Conservation (phyloP, 495 filamentous ascomycete species). For the Astrothelium subdiscretum region DNA sequence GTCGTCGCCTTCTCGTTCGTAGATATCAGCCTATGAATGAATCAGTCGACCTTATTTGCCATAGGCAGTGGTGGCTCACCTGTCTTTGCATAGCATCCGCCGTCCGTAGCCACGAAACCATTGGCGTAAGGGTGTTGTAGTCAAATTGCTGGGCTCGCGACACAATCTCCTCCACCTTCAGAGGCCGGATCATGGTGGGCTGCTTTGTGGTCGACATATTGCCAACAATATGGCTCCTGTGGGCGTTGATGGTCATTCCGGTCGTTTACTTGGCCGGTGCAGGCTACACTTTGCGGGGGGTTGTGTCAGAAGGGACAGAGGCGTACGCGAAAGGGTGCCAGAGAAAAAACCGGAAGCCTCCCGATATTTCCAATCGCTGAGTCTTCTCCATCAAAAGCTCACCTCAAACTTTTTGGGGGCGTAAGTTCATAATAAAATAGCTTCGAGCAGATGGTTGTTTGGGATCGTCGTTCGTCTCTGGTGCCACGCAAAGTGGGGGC, state of each 20-base stretch:
- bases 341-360: too few species aligned
- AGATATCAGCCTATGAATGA: slow-evolving; percentile 52
- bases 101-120: slow-evolving; percentile 74
- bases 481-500: too few species aligned
- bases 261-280: background rate
- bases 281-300: too few species aligned
- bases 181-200: slow-evolving; percentile 31
- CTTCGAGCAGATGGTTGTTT: too few species aligned
- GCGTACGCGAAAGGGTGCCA: too few species aligned
- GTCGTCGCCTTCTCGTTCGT: slow-evolving; percentile 73
- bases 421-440: too few species aligned
- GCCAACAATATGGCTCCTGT: background rate
- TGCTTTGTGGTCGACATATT: slow-evolving; percentile 1
- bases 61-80: slow-evolving; percentile 35
- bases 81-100: slow-evolving; percentile 67
- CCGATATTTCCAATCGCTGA: too few species aligned
- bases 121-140: slow-evolving; percentile 59
- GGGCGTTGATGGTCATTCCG: slow-evolving; percentile 1
- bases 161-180: slow-evolving; percentile 62
- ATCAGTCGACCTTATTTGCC: background rate
- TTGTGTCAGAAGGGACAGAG: too few species aligned
- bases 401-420: too few species aligned
- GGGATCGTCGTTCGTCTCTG: too few species aligned
- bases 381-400: too few species aligned
- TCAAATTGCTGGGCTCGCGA: slow-evolving; percentile 61